Base-by-base conservation (phyloP, 129 eudicot genomes). In the Oenanthe sinensis region DNA sequence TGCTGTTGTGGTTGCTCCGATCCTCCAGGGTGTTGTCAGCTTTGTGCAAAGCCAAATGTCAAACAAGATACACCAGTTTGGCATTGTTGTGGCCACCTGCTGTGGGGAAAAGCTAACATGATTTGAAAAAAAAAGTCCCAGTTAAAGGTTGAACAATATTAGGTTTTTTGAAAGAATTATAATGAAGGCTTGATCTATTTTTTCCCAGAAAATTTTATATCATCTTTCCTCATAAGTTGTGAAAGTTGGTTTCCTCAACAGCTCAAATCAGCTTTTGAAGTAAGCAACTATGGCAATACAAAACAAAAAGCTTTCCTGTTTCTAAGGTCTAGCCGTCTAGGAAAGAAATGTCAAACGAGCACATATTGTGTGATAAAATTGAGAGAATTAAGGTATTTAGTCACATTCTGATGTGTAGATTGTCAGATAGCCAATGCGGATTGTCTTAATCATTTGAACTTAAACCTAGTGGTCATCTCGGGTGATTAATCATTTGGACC, bases 21-120 rank as follows among this genome's bases (percentile, higher is more conserved):
- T 93, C 85, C 88, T 94, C 2, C 95, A 96, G 0, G 97, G 91
- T 78, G 77, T 93, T 74, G 94, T 90, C 77, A 86, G 82, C 71
- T 86, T 79, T 48, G 91, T 93, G 7, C 98, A 93, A 83, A 79
- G 86, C 69, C 79, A 83, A 81, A 88, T 92, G 79, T 86, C 90
- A 44, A 92, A 92, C 8, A 92, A 92, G 85, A 62, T 90, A 39
- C 91, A 92, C 16, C 42, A 39, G 42, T 39, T 39, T 39, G 42
- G 5, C 42, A 39, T 39, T 39, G 42, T 39, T 39, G 42, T 2
- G 42, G 5, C 42, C 42, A 5, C 42, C 42, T 39, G 42, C 42
- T 39, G 42, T 39, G 42, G 42, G 4, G 42, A 39, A 39, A 39
- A 39, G 42, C 5, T 39, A 39, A 39, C 42, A 39, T 5, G 42